These are phyloP conservation scores for Neonectria magnoliae DNA, from an alignment of 2,329 filamentous ascomycete genomes.

Conservation along the genomic window DNA sequence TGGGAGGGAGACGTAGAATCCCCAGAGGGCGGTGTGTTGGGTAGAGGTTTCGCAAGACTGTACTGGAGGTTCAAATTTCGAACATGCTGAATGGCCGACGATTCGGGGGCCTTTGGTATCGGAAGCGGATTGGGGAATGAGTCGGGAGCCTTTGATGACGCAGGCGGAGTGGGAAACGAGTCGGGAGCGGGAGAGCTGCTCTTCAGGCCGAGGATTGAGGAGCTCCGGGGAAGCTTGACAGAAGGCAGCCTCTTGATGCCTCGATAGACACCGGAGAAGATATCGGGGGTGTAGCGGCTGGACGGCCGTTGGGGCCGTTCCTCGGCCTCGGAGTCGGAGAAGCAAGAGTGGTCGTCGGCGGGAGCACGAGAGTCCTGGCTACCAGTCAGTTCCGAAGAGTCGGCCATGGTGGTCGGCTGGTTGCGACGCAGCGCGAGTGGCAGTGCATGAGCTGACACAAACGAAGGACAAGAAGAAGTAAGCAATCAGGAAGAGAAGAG, in stretches of 20 bases:
- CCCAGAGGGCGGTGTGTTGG: constrained; percentile 56
- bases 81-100: constrained; percentile 57
- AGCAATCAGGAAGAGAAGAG: not conserved
- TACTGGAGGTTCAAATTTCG: constrained; percentile 64
- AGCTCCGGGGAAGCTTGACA: constrained; percentile 56
- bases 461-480: constrained; percentile 3
- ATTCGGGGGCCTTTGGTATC: constrained; percentile 30
- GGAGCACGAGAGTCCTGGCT: constrained; percentile 41
- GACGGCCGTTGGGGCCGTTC: constrained; percentile 44
- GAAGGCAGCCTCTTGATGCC: constrained; percentile 59
- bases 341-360: constrained; percentile 48
- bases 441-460: constrained; percentile 27
- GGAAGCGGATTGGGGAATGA: constrained; percentile 27
- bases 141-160: constrained; percentile 29
- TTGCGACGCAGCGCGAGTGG: constrained; percentile 20
- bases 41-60: constrained; percentile 68
- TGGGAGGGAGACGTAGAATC: constrained; percentile 45
- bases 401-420: constrained; percentile 39
- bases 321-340: constrained; percentile 58
- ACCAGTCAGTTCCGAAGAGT: constrained; percentile 45
- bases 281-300: constrained; percentile 54
- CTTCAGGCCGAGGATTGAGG: constrained; percentile 55
- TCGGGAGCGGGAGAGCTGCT: constrained; percentile 32
- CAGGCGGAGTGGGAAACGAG: constrained; percentile 26
- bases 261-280: constrained; percentile 63